Evolutionary conservation across 148 eudicot species (phyloP).

Genomic region (Dysphania ambrosioides): DNA sequence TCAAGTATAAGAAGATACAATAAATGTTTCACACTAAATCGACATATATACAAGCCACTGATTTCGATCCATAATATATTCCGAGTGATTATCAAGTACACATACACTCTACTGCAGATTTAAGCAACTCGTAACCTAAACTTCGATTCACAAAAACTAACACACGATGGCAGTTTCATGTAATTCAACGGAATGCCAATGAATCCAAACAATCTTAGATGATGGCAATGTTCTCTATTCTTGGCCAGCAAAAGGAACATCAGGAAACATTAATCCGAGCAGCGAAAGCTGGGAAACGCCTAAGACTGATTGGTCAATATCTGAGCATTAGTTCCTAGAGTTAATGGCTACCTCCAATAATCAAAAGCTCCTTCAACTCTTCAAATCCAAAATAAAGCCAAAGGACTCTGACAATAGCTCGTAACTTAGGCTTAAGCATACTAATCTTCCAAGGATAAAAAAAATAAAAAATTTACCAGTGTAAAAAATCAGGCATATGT

Average conservation of each 20-base stretch:
- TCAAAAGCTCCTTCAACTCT: neutral
- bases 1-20: neutral
- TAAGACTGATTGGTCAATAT: neutral
- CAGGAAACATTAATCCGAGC: neutral
- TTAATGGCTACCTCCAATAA: neutral
- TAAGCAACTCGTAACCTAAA: neutral
- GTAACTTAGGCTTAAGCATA: slow-evolving; percentile 1
- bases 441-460: neutral
- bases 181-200: too few relatives aligned
- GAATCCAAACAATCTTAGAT: neutral
- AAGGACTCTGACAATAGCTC: neutral
- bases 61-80: neutral
- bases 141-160: neutral
- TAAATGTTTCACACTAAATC: neutral
- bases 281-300: neutral
- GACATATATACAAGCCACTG: neutral
- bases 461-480: neutral
- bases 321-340: neutral
- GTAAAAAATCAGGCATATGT: slow-evolving; percentile 9
- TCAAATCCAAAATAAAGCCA: neutral
- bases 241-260: neutral
- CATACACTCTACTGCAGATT: neutral
- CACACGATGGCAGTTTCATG: neutral
- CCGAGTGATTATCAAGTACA: neutral
- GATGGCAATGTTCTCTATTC: neutral